Conservation (phyloP, 1,284 basidiomycete genomes). For the Cutaneotrichosporon cutaneum region DNA sequence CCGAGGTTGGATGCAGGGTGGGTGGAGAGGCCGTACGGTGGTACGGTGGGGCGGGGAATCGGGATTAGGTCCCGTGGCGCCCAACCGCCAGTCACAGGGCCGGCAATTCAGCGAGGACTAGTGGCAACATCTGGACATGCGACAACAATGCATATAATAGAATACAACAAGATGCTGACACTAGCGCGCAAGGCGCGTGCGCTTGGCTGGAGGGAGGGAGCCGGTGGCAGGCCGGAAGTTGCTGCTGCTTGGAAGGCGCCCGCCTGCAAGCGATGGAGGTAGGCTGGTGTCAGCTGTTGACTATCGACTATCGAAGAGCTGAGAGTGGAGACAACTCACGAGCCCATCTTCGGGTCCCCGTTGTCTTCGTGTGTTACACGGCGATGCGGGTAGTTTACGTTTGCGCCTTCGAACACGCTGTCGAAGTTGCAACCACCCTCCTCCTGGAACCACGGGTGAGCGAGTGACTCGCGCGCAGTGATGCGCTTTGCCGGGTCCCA, state of each 20-base stretch:
- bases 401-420: conserved; percentile 51
- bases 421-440: conserved; percentile 50
- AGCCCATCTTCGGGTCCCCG: conserved; percentile 54
- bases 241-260: conserved; percentile 42
- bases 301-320: no score
- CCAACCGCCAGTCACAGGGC: conserved; percentile 3
- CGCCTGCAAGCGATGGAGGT: conserved; percentile 42
- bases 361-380: conserved; percentile 59
- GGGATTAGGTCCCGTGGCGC: conserved; percentile 7
- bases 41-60: neutral
- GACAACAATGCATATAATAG: conserved; percentile 2
- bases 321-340: conserved; percentile 48
- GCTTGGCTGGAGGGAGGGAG: conserved; percentile 27
- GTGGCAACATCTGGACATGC: neutral
- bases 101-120: neutral
- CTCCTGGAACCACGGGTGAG: conserved; percentile 63
- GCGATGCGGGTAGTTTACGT: conserved; percentile 54
- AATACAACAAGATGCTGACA: conserved; percentile 9
- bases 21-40: conserved; percentile 4
- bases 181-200: conserved; percentile 22
- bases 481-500: conserved; percentile 88
- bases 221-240: conserved; percentile 46
- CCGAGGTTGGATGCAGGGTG: neutral
- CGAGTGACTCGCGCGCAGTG: conserved; percentile 75
- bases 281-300: conserved; percentile 27